phyloP scores from a whole-genome alignment of 2,329 filamentous ascomycete species.

The Trichoderma atrobrunneum region DNA sequence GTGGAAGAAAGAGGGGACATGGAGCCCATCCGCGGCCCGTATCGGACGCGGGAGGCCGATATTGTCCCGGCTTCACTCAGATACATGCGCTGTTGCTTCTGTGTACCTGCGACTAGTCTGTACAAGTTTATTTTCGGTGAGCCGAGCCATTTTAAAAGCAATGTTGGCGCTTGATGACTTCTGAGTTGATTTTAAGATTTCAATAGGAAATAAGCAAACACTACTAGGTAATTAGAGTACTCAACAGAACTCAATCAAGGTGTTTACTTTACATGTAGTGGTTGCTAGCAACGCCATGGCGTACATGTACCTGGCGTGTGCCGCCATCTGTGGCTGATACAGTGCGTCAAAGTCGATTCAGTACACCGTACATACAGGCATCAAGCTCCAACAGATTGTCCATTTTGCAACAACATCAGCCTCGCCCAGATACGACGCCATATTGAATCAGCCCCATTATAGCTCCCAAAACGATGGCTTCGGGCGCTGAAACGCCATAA shows the following conservation, averaged over 20 bases:
- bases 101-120: not conserved
- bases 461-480: conserved; percentile 35
- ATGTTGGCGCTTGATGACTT: not conserved
- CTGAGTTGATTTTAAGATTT: not conserved
- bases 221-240: not conserved
- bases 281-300: not conserved
- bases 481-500: conserved; percentile 32
- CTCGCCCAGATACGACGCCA: conserved; percentile 24
- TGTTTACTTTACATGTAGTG: not conserved
- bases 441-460: conserved; percentile 35
- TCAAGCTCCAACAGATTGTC: not conserved
- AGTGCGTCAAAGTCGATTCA: not conserved
- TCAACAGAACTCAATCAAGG: not conserved
- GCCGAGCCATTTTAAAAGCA: not conserved
- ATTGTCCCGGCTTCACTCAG: not conserved
- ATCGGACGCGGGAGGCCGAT: not conserved
- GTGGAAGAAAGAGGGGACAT: not conserved
- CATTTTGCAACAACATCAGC: not conserved
- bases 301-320: not conserved
- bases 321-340: not conserved
- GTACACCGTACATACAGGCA: not conserved
- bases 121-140: too few relatives aligned
- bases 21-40: conserved; percentile 1
- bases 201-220: not conserved
- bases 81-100: not conserved